Evolutionary conservation across 495 filamentous ascomycete species (phyloP).

Genomic region (Parathielavia hyrcaniae): DNA sequence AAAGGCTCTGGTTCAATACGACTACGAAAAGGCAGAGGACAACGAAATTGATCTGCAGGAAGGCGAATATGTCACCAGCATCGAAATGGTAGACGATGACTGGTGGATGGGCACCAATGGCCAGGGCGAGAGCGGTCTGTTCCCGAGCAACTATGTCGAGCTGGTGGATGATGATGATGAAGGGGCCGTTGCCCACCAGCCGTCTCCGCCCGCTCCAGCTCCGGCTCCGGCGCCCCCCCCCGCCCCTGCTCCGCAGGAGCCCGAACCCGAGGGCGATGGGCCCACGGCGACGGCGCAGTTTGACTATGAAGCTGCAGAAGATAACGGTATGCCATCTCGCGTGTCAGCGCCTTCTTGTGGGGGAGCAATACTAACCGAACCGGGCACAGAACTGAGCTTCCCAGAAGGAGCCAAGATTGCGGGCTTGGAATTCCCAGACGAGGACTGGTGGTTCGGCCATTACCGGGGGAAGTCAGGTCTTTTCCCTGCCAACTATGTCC

Average conservation of each 20-base stretch:
- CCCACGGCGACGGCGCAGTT: slow-evolving; percentile 78
- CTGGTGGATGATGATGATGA: slow-evolving; percentile 58
- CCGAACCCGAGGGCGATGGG: slow-evolving; percentile 35
- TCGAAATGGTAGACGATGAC: slow-evolving; percentile 94
- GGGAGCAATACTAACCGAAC: slow-evolving; percentile 12
- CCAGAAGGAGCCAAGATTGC: slow-evolving; percentile 78
- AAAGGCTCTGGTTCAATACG: slow-evolving; percentile 77
- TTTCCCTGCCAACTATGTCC: slow-evolving; percentile 86
- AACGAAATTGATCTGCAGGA: slow-evolving; percentile 93
- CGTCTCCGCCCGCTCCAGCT: slow-evolving; percentile 22
- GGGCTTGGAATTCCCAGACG: slow-evolving; percentile 80
- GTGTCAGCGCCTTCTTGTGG: neutral
- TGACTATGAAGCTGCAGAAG: slow-evolving; percentile 96
- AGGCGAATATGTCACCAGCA: slow-evolving; percentile 84
- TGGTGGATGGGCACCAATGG: slow-evolving; percentile 95
- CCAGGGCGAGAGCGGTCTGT: slow-evolving; percentile 75
- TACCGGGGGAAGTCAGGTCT: slow-evolving; percentile 73
- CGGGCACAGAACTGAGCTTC: slow-evolving; percentile 65
- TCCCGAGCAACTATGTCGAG: slow-evolving; percentile 96
- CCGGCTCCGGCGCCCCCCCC: slow-evolving; percentile 26
- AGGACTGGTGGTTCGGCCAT: slow-evolving; percentile 96
- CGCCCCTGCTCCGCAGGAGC: slow-evolving; percentile 27
- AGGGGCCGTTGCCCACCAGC: slow-evolving; percentile 19
- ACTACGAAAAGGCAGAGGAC: slow-evolving; percentile 95
- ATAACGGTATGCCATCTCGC: slow-evolving; percentile 57